These are phyloP conservation scores for Nitzschia inconspicua DNA, from an alignment of 108 stramenopile species.

Conservation along the genomic window DNA sequence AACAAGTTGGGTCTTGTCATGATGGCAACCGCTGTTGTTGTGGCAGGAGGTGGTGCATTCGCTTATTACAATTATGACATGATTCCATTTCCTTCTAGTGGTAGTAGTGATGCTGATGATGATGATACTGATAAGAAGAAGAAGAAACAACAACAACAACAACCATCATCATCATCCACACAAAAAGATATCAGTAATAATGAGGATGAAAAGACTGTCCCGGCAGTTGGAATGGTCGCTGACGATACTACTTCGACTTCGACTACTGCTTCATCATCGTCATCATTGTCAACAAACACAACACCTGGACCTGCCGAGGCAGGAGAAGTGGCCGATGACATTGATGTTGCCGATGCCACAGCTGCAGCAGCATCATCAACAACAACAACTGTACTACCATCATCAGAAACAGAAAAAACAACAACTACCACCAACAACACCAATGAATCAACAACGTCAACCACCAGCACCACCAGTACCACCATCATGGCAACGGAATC, in stretches of 20 bases:
- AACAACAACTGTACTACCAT: background rate
- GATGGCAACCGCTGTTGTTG: slow-evolving; percentile 16
- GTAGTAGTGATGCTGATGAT: no score
- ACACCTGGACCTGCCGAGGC: background rate
- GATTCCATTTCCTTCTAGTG: background rate
- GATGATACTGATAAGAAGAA: no score
- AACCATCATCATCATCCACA: background rate
- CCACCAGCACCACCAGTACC: slow-evolving; percentile 6
- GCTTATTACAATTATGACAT: slow-evolving; percentile 36
- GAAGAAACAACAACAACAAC: no score
- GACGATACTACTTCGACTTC: no score
- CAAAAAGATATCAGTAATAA: background rate
- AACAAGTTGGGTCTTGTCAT: background rate
- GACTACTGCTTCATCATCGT: background rate
- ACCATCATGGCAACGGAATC: slow-evolving; percentile 31
- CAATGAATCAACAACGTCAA: background rate
- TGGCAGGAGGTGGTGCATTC: slow-evolving; percentile 23
- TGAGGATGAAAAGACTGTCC: background rate
- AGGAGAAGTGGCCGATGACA: background rate
- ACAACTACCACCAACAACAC: background rate
- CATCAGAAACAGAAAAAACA: background rate
- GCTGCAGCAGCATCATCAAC: background rate
- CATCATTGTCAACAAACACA: background rate
- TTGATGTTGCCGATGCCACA: background rate
- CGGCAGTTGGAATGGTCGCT: background rate